Conservation (phyloP, 1,139 yeast species). For the Blastobotrys apis region DNA sequence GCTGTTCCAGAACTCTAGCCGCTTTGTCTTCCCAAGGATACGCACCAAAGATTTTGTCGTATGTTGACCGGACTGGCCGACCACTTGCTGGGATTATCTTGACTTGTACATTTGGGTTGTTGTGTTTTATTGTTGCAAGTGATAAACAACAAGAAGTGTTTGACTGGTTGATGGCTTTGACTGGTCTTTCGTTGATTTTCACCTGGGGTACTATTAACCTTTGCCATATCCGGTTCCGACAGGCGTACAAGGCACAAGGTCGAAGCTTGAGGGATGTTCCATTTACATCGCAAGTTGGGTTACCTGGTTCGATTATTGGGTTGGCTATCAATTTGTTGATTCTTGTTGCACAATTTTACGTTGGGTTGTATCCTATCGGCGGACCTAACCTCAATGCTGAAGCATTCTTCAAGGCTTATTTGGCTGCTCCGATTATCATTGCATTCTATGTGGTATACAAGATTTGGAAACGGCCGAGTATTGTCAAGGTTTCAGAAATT, state of each 20-base stretch:
- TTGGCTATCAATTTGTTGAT: conserved; percentile 56
- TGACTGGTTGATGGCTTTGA: conserved; percentile 75
- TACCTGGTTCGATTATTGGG: conserved; percentile 66
- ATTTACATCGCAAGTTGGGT: conserved; percentile 64
- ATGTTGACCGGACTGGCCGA: conserved; percentile 70
- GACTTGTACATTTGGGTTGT: conserved; percentile 57
- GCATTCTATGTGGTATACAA: conserved; percentile 50
- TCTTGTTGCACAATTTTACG: conserved; percentile 76
- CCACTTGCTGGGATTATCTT: conserved; percentile 65
- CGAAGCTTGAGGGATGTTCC: conserved; percentile 60
- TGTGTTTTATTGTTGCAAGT: conserved; percentile 66
- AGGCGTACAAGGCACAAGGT: conserved; percentile 64
- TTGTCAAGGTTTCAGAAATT: conserved; percentile 43
- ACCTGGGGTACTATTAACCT: conserved; percentile 80
- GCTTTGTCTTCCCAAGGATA: conserved; percentile 81
- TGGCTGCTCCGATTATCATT: conserved; percentile 52
- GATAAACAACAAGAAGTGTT: conserved; percentile 65
- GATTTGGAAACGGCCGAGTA: conserved; percentile 41
- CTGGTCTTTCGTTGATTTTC: conserved; percentile 79
- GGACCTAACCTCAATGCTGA: conserved; percentile 38
- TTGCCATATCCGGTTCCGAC: conserved; percentile 74
- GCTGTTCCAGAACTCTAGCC: conserved; percentile 74
- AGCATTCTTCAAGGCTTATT: conserved; percentile 50
- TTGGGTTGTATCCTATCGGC: conserved; percentile 67
- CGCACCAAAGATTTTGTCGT: conserved; percentile 69